Evolutionary conservation across 1,284 basidiomycete genomes (phyloP), one percentile per base, ranked within the genome.

Genomic region (Golubevia pallescens): DNA sequence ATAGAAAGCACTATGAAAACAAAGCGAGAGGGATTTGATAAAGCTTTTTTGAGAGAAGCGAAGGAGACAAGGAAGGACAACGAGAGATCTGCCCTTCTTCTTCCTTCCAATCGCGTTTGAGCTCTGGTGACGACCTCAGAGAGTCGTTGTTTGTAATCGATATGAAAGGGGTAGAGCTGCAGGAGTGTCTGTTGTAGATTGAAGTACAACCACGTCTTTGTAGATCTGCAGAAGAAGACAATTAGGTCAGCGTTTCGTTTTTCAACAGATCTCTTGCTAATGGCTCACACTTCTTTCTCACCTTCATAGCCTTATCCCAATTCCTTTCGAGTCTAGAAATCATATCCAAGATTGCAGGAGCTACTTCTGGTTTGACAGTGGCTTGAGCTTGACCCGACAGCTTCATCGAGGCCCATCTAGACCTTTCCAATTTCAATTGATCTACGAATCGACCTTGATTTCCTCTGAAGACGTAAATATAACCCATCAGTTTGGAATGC

Each of bases 111-210:
- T n/a, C n/a, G n/a, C n/a, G n/a, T n/a, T n/a, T n/a, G n/a, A n/a
- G n/a, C n/a, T n/a, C n/a, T n/a, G n/a, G n/a, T n/a, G n/a, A n/a
- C n/a, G n/a, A n/a, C n/a, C 34, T 38, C 10, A 38, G 5, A 38
- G 34, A 10, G 5, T 38, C 5, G 67, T 60, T 5, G 67, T 60
- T 67, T 84, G 80, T 34, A 84, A 70, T 13, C 78, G 70, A 57
- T 83, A 78, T 34, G 79, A 73, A 20, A 84, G 64, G 6, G 81
- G 81, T 59, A 80, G 58, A 2, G 81, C 82, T 1, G 82, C 79
- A 4, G 82, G 82, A 54, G 83, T 85, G 56, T 85, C 82, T 28
- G 82, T 84, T 6, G 80, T 85, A 32, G 81, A 77, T 42, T 81
- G 66, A 52, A 84, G 66, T 38, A 74, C 77, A 62, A 85, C 81